Base-by-base conservation (phyloP, 306 rosid species). In the Sindora glabra region DNA sequence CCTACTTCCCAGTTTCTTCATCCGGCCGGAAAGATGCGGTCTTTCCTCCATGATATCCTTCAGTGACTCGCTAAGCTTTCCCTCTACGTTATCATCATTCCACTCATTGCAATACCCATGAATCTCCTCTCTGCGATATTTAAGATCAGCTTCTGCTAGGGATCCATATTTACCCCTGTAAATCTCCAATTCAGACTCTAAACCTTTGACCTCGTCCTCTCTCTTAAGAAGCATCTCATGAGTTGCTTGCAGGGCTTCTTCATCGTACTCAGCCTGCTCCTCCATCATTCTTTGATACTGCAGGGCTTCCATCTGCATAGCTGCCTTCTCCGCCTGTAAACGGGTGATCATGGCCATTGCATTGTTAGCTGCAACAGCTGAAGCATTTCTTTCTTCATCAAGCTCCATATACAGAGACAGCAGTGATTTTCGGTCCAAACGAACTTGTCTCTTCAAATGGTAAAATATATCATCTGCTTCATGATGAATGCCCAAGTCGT, bases 271-370 rank as follows among this genome's bases (percentile, higher is more conserved):
- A 40, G 96, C 90, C 77, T 92, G 98, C 76, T 92, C 98, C 56
- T 92, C 98, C 95, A 83, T 88, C 96, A 92, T 86, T 67, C 96
- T 78, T 57, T 88, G 74, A 64, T 86, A 88, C 45, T 88, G 98
- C 67, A 78, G 86, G 70, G 95, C 85, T 70, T 92, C 96, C 98
- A 88, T 86, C 27, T 86, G 89, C 22, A 92, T 67, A 9, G 91
- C 73, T 25, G 98, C 87, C 75, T 92, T 92, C 80, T 92, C 98
- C 78, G 83, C 95, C 59, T 92, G 98, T 59, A 92, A 76, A 80
- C 91, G 78, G n/a, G 92, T 92, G 54, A 92, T 92, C 98, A 92
- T 88, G 68, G 96, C 85, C 98, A 92, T 83, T 13, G 98, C 86
- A 78, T 85, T 76, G 81, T 81, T 78, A 59, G 86, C 83, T 21